Evolutionary conservation across 2,329 filamentous ascomycete genomes (phyloP).

Genomic region (Plenodomus biglobosus): DNA sequence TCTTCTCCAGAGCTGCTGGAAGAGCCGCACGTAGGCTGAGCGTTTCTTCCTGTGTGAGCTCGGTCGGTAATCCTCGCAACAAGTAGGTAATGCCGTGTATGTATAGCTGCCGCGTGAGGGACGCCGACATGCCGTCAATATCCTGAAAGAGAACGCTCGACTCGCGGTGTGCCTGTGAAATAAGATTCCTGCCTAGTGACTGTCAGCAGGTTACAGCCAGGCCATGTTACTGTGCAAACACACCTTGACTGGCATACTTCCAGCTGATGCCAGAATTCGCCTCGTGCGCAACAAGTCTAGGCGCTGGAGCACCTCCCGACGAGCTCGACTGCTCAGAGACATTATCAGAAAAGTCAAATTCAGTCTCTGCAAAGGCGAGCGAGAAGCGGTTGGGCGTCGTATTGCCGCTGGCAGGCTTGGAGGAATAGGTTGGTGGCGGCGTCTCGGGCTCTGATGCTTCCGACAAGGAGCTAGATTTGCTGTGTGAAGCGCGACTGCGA

Average conservation of each 20-base stretch:
- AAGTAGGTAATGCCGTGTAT: conserved; percentile 65
- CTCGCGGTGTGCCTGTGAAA: conserved; percentile 52
- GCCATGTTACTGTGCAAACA: neutral
- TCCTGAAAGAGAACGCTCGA: conserved; percentile 39
- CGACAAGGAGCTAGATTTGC: conserved; percentile 19
- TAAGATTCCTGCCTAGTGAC: conserved; percentile 49
- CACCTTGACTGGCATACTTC: conserved; percentile 57
- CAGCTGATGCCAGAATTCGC: conserved; percentile 50
- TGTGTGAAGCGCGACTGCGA: conserved; percentile 19
- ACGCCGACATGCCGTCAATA: conserved; percentile 38
- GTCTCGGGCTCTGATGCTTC: conserved; percentile 29
- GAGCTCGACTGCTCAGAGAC: conserved; percentile 29
- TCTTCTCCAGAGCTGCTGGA: conserved; percentile 40
- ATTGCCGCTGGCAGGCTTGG: conserved; percentile 28
- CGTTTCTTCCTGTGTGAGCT: conserved; percentile 59
- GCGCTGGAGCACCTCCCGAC: conserved; percentile 19
- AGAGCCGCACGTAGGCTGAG: conserved; percentile 56
- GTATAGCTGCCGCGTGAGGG: conserved; percentile 64
- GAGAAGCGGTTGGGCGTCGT: conserved; percentile 20
- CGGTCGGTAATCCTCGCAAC: conserved; percentile 61
- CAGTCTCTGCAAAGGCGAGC: conserved; percentile 19
- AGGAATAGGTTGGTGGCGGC: conserved; percentile 44
- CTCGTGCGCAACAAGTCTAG: conserved; percentile 29
- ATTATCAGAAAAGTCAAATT: conserved; percentile 27
- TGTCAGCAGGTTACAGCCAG: conserved; percentile 2